Conservation (phyloP, 2,329 filamentous ascomycete species). For the Microdochium nivale region DNA sequence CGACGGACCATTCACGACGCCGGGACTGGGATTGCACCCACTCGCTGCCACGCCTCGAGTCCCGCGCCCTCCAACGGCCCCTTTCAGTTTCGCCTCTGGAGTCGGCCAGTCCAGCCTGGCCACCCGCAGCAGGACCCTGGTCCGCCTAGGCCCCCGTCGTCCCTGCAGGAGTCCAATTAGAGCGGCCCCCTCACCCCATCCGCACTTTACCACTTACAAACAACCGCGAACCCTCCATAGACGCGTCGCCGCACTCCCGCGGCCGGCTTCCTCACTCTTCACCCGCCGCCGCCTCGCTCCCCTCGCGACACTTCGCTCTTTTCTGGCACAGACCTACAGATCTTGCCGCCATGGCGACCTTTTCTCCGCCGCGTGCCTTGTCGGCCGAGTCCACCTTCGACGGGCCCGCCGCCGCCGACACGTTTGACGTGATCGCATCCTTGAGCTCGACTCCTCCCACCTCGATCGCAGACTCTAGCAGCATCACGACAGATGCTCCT, state of each 20-base stretch:
- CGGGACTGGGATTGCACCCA: background rate
- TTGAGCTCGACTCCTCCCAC: constrained; percentile 58
- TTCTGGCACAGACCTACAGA: constrained; percentile 7
- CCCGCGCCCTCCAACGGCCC: background rate
- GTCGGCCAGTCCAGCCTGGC: too few species aligned
- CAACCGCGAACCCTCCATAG: background rate
- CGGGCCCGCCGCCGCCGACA: constrained; percentile 22
- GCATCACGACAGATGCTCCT: constrained; percentile 40
- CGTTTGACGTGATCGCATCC: constrained; percentile 44
- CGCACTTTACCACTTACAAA: background rate
- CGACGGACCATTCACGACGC: background rate
- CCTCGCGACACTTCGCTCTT: background rate
- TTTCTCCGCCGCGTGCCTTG: constrained; percentile 17
- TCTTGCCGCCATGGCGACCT: constrained; percentile 13
- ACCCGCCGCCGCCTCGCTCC: background rate
- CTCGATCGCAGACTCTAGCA: constrained; percentile 53
- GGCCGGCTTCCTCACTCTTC: background rate
- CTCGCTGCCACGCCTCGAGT: background rate
- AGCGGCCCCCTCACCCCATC: background rate
- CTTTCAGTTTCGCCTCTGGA: too few species aligned
- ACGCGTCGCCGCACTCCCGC: background rate
- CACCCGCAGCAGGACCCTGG: background rate
- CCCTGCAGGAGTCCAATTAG: background rate
- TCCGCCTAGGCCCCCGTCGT: background rate
- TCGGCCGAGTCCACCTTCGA: constrained; percentile 19